A percentile compares a stretch with the other conserved stretches of the same genome.
phyloP scores from a whole-genome alignment of 2,329 filamentous ascomycete genomes.

The Chrysoporthe cubensis region DNA sequence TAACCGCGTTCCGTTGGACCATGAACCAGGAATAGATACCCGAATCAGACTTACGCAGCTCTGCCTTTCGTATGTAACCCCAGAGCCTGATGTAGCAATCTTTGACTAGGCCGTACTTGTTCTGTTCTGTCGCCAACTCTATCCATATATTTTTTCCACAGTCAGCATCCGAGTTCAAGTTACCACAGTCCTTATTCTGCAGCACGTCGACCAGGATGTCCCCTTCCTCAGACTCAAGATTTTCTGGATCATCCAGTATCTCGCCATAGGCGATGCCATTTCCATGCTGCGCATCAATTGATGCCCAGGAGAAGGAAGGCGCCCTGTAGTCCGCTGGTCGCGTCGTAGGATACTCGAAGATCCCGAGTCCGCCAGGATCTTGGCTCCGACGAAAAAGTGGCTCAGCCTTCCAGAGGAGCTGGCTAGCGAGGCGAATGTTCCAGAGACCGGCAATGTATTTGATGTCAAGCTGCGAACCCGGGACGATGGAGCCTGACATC shows the following conservation, averaged over 20 bases:
- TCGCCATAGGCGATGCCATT: conserved; percentile 12
- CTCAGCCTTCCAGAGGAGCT: conserved; percentile 19
- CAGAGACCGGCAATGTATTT: conserved; percentile 20
- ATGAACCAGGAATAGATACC: conserved; percentile 1
- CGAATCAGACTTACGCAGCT: background rate
- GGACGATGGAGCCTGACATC: conserved; percentile 4
- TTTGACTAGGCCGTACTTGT: background rate
- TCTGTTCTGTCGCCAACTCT: background rate
- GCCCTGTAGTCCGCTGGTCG: background rate
- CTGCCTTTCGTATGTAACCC: background rate
- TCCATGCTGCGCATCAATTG: conserved; percentile 5
- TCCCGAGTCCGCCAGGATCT: too few relatives aligned
- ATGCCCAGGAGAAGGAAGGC: conserved; percentile 25
- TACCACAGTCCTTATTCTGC: background rate
- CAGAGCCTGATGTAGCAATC: conserved; percentile 5
- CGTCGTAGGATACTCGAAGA: background rate
- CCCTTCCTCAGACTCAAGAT: too few relatives aligned
- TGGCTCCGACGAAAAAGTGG: background rate
- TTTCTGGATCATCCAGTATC: background rate
- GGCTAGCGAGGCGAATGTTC: conserved; percentile 8
- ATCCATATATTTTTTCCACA: too few relatives aligned
- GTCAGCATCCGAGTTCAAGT: too few relatives aligned
- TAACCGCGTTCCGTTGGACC: background rate
- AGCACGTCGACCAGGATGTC: conserved; percentile 11
- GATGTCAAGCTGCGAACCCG: background rate